phyloP scores from a whole-genome alignment of 2,329 filamentous ascomycete genomes.

The Scedosporium dehoogii region DNA sequence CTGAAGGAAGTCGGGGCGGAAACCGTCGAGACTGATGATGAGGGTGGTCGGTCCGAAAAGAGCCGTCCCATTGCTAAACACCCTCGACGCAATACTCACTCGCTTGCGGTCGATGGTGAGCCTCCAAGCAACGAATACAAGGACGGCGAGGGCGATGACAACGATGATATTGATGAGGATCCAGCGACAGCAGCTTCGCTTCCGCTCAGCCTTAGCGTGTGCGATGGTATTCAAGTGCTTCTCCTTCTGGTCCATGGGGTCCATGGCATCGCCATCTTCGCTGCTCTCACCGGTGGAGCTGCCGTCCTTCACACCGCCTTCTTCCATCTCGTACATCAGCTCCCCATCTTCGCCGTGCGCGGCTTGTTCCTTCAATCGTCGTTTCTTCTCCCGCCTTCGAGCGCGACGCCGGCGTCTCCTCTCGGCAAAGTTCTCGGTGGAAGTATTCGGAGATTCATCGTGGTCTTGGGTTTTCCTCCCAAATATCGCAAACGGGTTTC shows the following conservation, averaged over 20 bases:
- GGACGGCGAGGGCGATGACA: conserved; percentile 16
- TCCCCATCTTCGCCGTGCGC: conserved; percentile 59
- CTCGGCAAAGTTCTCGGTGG: conserved; percentile 39
- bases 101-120: conserved; percentile 37
- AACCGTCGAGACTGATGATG: conserved; percentile 88
- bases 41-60: conserved; percentile 87
- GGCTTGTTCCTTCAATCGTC: conserved; percentile 41
- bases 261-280: conserved; percentile 48
- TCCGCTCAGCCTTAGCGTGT: conserved; percentile 36
- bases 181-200: conserved; percentile 44
- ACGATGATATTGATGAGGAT: conserved; percentile 43
- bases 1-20: conserved; percentile 85
- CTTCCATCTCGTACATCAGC: conserved; percentile 86
- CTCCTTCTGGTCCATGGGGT: conserved; percentile 46
- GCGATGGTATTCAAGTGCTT: conserved; percentile 37
- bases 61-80: conserved; percentile 73
- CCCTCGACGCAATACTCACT: conserved; percentile 17
- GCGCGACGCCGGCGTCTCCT: conserved; percentile 39
- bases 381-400: conserved; percentile 43
- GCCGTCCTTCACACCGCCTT: conserved; percentile 60
- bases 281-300: conserved; percentile 53
- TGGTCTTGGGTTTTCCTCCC: conserved; percentile 18
- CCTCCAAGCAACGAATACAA: conserved; percentile 40
- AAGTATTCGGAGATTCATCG: conserved; percentile 28
- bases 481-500: conserved; percentile 6